phyloP scores from a whole-genome alignment of 2,329 filamentous ascomycete genomes.

The Chaetomium olivaceum region DNA sequence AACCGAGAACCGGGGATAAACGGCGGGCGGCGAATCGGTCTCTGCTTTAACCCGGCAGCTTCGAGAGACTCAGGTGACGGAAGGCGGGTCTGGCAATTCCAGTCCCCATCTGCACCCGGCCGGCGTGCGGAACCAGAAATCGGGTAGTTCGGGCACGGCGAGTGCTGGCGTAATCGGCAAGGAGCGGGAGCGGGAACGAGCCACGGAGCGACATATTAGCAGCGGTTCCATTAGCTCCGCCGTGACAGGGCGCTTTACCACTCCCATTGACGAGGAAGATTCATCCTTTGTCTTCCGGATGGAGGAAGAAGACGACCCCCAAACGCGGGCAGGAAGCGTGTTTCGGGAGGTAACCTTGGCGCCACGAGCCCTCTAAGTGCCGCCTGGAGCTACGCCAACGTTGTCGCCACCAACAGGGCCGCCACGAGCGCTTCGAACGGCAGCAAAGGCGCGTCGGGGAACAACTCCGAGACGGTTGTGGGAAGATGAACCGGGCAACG shows the following conservation, averaged over 20 bases:
- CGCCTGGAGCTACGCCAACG: conserved; percentile 47
- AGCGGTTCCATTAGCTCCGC: conserved; percentile 59
- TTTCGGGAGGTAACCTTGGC: conserved; percentile 45
- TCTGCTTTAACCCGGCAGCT: conserved; percentile 63
- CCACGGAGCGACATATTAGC: conserved; percentile 59
- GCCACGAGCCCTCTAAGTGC: conserved; percentile 36
- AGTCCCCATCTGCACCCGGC: conserved; percentile 56
- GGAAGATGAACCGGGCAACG: conserved; percentile 23
- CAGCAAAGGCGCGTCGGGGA: conserved; percentile 14
- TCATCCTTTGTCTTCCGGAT: conserved; percentile 65
- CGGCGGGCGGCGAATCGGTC: conserved; percentile 51
- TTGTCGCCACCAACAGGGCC: conserved; percentile 26
- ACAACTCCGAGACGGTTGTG: conserved; percentile 24
- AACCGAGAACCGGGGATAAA: conserved; percentile 44
- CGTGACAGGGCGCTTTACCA: conserved; percentile 59
- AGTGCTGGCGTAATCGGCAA: conserved; percentile 42
- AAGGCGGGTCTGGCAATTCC: conserved; percentile 44
- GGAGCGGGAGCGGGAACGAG: conserved; percentile 42
- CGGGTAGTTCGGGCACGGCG: conserved; percentile 38
- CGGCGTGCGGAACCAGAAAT: conserved; percentile 46
- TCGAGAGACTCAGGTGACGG: conserved; percentile 58
- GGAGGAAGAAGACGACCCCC: conserved; percentile 61
- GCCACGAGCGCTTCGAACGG: conserved; percentile 19
- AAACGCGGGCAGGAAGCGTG: conserved; percentile 51
- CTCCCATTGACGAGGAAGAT: conserved; percentile 66